phyloP scores from a whole-genome alignment of 345 rosid species.

The Microthlaspi erraticum region DNA sequence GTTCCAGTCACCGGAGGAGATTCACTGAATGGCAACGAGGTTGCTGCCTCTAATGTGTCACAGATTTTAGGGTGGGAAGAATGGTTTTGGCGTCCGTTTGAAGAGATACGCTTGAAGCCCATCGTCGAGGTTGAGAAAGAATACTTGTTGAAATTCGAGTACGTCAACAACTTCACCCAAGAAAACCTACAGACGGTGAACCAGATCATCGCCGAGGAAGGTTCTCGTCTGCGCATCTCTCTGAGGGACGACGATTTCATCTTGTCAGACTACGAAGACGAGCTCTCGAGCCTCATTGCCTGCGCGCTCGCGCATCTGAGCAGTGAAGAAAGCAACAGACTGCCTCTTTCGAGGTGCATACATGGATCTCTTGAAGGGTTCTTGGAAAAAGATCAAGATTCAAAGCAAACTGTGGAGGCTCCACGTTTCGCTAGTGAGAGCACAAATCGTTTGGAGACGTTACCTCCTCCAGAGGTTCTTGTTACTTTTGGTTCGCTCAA shows the following conservation, averaged over 20 bases:
- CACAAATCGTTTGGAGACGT: conserved; percentile 62
- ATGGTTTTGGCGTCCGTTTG: conserved; percentile 89
- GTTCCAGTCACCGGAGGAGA: conserved; percentile 46
- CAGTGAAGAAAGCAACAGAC: conserved; percentile 47
- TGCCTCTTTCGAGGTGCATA: conserved; percentile 51
- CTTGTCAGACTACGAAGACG: conserved; percentile 86
- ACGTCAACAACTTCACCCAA: conserved; percentile 47
- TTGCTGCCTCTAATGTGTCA: conserved; percentile 46
- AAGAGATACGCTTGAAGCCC: conserved; percentile 63
- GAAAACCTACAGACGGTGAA: conserved; percentile 53
- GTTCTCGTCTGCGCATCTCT: conserved; percentile 74
- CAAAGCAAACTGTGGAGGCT: conserved; percentile 54
- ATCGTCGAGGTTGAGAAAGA: conserved; percentile 66
- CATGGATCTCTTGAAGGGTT: conserved; percentile 64
- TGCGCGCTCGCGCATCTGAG: conserved; percentile 66
- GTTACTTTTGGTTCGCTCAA: conserved; percentile 68
- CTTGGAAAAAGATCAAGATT: conserved; percentile 57
- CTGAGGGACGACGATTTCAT: conserved; percentile 56
- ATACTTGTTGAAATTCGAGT: conserved; percentile 59
- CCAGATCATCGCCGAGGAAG: conserved; percentile 75
- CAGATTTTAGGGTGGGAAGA: conserved; percentile 56
- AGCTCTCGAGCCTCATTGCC: conserved; percentile 90
- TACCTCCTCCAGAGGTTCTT: conserved; percentile 55
- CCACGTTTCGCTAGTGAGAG: conserved; percentile 78
- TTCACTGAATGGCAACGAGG: conserved; percentile 42